These are phyloP conservation scores for Trichosanthes cucumerina DNA, from an alignment of 306 rosid species.

Conservation along the genomic window DNA sequence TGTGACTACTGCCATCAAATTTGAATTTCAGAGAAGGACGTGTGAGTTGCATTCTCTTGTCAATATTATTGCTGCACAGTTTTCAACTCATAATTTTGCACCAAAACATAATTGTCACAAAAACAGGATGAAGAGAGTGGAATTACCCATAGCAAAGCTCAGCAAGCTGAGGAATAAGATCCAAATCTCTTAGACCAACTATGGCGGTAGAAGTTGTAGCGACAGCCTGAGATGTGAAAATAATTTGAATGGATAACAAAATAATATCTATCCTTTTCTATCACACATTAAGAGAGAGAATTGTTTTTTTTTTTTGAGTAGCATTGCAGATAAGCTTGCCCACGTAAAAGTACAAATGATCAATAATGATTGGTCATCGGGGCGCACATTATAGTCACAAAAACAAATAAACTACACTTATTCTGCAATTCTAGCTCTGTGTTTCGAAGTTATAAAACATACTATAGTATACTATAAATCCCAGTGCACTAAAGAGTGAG, in stretches of 20 bases:
- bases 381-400: not conserved
- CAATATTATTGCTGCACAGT: not conserved
- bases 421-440: not conserved
- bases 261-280: not conserved
- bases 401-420: not conserved
- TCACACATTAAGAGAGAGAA: no score
- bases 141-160: slow-evolving; percentile 82
- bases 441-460: not conserved
- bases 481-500: not conserved
- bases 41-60: no score
- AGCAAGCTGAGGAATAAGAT: slow-evolving; percentile 91
- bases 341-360: not conserved
- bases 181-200: slow-evolving; percentile 68
- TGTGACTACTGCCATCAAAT: not conserved
- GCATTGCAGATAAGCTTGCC: no score
- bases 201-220: slow-evolving; percentile 83
- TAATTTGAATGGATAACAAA: slow-evolving; percentile 15
- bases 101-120: slow-evolving; percentile 4
- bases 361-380: not conserved
- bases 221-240: slow-evolving; percentile 94
- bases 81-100: not conserved
- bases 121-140: slow-evolving; percentile 13
- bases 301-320: no score
- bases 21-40: not conserved
- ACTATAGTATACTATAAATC: not conserved